Evolutionary conservation across 257 asterid species (phyloP), one percentile per base, ranked within the genome.

Genomic region (Solanum acaule): DNA sequence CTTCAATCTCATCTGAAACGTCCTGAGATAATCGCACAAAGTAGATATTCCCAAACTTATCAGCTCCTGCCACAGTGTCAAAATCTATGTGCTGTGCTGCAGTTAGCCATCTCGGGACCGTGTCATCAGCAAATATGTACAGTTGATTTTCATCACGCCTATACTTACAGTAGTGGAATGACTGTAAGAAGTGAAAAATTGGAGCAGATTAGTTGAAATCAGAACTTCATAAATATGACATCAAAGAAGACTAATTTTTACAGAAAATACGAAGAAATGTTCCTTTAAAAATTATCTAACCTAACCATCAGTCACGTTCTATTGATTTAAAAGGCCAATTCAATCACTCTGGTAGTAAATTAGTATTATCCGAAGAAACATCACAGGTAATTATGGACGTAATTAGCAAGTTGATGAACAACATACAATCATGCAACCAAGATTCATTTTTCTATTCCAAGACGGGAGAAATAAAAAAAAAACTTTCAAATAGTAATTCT

Each of bases 81-180:
- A 97, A 97, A 89, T 97, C 99, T 61, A 97, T 90, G 29, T 95
- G 99, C 76, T 93, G 94, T 72, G 98, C 93, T 34, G 98, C 94
- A 83, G 99, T 93, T 37, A 97, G 95, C 99, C 99, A 97, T 91
- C 99, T 92, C 4, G 99, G 99, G 86, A 96, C 99, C 16, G 99
- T 96, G 90, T 97, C 99, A 87, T 96, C 99, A 81, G 99, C 99
- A 91, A 96, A 96, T 90, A 97, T 95, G 92, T 97, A 97, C 18
- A 97, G 95, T 92, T 97, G 99, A 88, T 97, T 97, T 89, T 97
- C 99, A 83, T 97, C 99, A 13, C 98, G 99, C 89, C 99, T 93
- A 85, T 97, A 97, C 94, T 97, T 97, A 96, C 99, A 96, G 87
- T 97, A 96, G 92, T 97, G 99, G 93, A 97, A 97, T 18, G 99